Conservation (phyloP, 139 green algal genomes). For the Coelastrella sp. region DNA sequence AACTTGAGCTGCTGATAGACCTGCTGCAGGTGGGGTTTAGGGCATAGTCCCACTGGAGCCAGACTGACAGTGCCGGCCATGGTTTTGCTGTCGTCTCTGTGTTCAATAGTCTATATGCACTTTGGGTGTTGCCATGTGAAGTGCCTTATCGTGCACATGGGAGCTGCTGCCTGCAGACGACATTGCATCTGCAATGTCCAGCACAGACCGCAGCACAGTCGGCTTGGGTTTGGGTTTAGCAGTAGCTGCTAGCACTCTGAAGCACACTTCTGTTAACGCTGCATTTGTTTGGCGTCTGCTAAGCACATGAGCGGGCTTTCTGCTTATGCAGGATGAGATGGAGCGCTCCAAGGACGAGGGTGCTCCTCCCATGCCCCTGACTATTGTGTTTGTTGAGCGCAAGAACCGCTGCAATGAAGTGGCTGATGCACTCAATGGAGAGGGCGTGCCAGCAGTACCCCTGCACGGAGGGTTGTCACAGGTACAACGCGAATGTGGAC, state of each 20-base stretch:
- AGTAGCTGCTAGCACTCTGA: too few relatives aligned
- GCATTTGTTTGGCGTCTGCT: not conserved
- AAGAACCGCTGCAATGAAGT: constrained; percentile 88
- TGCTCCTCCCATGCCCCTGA: constrained; percentile 79
- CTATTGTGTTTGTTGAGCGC: constrained; percentile 92
- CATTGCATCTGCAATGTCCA: too few relatives aligned
- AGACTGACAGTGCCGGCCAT: not conserved
- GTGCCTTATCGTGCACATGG: too few relatives aligned
- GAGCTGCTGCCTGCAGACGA: too few relatives aligned
- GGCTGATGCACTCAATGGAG: constrained; percentile 72
- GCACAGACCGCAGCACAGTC: too few relatives aligned
- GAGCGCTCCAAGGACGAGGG: constrained; percentile 51
- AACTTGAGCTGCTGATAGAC: constrained; percentile 75
- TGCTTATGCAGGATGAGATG: constrained; percentile 60
- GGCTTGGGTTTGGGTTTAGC: too few relatives aligned
- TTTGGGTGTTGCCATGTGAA: too few relatives aligned
- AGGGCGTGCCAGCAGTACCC: constrained; percentile 76
- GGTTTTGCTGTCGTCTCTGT: not conserved
- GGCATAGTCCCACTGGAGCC: not conserved
- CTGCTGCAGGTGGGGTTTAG: constrained; percentile 61
- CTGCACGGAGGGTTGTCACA: constrained; percentile 87
- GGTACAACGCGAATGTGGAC: not conserved
- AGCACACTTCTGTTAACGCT: not conserved
- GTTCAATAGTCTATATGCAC: not conserved
- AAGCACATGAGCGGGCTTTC: not conserved